A percentile compares a stretch with the other conserved stretches of the same genome.
These are phyloP conservation scores for Hypoxylon rubiginosum DNA, from an alignment of 2,329 filamentous ascomycete species.

Conservation along the genomic window DNA sequence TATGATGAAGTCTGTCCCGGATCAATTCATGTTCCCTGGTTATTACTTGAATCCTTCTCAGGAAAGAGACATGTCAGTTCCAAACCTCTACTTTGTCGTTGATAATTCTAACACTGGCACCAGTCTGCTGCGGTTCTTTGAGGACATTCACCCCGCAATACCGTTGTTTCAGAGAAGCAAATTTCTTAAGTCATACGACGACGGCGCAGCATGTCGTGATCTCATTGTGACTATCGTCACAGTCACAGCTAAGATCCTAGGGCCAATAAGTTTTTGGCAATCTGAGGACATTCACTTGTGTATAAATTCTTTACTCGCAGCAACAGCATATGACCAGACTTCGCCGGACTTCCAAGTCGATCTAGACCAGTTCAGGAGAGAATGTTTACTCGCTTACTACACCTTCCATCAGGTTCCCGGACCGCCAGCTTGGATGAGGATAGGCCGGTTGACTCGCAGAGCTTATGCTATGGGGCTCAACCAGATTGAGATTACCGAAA, in stretches of 20 bases:
- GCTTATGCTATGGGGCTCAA: conserved; percentile 53
- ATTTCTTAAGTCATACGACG: conserved; percentile 48
- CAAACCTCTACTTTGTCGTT: neutral
- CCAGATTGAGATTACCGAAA: conserved; percentile 51
- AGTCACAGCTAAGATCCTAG: conserved; percentile 49
- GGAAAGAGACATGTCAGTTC: conserved; percentile 43
- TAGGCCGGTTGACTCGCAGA: conserved; percentile 52
- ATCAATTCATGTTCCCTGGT: conserved; percentile 32
- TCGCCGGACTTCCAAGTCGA: conserved; percentile 16
- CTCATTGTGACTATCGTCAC: conserved; percentile 48
- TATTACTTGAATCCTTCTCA: conserved; percentile 40
- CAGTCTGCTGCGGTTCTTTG: conserved; percentile 49
- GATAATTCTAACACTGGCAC: neutral
- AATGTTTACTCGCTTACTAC: conserved; percentile 54
- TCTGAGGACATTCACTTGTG: conserved; percentile 43
- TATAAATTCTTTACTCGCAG: conserved; percentile 42
- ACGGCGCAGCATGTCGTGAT: conserved; percentile 39
- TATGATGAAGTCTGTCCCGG: neutral
- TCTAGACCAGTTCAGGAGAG: conserved; percentile 51
- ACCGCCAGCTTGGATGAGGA: conserved; percentile 51
- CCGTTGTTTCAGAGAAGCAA: conserved; percentile 48
- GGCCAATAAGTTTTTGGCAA: conserved; percentile 43
- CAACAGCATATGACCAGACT: conserved; percentile 31
- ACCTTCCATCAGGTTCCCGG: conserved; percentile 55
- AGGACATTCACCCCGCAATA: conserved; percentile 50